These are phyloP conservation scores for Hermanozyma aechmeae DNA, from an alignment of 805 yeast genomes.

Conservation along the genomic window DNA sequence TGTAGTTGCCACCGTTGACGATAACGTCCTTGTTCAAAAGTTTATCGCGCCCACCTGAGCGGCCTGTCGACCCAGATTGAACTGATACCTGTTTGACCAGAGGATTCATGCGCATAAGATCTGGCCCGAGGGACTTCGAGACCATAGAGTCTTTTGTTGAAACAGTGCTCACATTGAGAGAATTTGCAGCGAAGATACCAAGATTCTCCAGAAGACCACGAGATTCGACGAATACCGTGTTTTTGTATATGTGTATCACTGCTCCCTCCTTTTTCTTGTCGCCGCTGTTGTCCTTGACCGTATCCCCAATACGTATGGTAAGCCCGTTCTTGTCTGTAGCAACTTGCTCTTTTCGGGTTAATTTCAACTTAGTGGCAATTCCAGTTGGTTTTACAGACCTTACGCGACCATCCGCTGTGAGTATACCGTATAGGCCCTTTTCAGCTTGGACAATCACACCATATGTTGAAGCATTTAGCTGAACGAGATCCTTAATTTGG, in stretches of 20 bases:
- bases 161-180: slow-evolving; percentile 70
- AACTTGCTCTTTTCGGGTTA: slow-evolving; percentile 58
- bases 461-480: slow-evolving; percentile 73
- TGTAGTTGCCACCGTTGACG: slow-evolving; percentile 85
- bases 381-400: slow-evolving; percentile 67
- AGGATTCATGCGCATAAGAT: slow-evolving; percentile 84
- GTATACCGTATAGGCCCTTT: slow-evolving; percentile 71
- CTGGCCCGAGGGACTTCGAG: slow-evolving; percentile 48
- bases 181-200: slow-evolving; percentile 81
- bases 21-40: slow-evolving; percentile 78
- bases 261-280: slow-evolving; percentile 79
- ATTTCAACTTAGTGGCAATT: slow-evolving; percentile 68
- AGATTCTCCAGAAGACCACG: slow-evolving; percentile 74
- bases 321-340: slow-evolving; percentile 83
- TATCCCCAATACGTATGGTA: slow-evolving; percentile 83
- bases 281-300: slow-evolving; percentile 65
- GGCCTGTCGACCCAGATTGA: slow-evolving; percentile 38
- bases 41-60: slow-evolving; percentile 67
- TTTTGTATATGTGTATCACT: slow-evolving; percentile 78
- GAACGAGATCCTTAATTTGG: slow-evolving; percentile 84
- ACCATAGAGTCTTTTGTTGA: slow-evolving; percentile 72
- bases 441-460: slow-evolving; percentile 90
- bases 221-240: slow-evolving; percentile 69
- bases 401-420: slow-evolving; percentile 75
- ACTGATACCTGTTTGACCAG: slow-evolving; percentile 39